Conservation (phyloP, 164 flowering plant genomes). For the grape (Vitis vinifera) region DNA sequence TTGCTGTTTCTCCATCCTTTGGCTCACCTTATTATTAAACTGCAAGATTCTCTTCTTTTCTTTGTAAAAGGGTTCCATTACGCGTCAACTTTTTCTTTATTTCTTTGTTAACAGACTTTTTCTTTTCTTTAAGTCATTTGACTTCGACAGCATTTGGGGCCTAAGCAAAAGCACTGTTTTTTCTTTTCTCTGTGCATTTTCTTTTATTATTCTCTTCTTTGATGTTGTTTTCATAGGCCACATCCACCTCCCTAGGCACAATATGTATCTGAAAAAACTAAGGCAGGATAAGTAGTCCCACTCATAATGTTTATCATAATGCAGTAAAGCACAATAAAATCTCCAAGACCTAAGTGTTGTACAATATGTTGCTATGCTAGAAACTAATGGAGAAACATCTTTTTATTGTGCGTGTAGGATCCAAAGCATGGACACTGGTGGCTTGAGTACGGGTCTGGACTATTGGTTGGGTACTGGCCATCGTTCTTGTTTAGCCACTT, state of each 20-base stretch:
- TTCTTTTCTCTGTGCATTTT: too few species aligned
- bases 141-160: too few species aligned
- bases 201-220: too few species aligned
- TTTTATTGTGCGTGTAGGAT: constrained; percentile 43
- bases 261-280: neutral
- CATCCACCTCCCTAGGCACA: neutral
- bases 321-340: neutral
- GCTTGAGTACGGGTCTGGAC: constrained; percentile 74
- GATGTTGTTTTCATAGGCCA: neutral
- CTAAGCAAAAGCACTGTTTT: too few species aligned
- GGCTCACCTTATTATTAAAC: constrained; percentile 3
- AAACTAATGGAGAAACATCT: too few species aligned
- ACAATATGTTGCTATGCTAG: too few species aligned
- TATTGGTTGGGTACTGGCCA: constrained; percentile 96
- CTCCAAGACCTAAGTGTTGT: too few species aligned
- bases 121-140: too few species aligned
- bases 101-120: neutral
- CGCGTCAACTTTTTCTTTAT: neutral
- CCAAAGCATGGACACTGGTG: constrained; percentile 97
- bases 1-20: constrained; percentile 6
- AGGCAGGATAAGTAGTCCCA: neutral
- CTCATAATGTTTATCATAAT: too few species aligned
- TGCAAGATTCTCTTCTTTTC: constrained; percentile 5
- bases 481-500: constrained; percentile 73
- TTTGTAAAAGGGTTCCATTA: neutral